phyloP scores from a whole-genome alignment of 2,329 filamentous ascomycete species.

The Trichoderma oligosporum region DNA sequence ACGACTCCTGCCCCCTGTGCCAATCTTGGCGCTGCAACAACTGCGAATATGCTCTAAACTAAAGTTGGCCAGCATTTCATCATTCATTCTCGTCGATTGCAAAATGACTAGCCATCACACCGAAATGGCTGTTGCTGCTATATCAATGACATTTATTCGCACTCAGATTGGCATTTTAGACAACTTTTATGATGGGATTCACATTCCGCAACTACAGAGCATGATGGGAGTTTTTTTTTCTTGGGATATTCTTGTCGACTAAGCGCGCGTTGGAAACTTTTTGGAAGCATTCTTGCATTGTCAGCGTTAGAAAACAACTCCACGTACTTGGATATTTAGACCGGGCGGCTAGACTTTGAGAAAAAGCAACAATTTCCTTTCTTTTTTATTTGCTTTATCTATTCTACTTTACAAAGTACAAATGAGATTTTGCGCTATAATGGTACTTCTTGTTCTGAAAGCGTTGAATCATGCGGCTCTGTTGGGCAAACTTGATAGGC shows the following conservation, averaged over 20 bases:
- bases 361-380: not conserved
- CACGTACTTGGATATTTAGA: conserved; percentile 6
- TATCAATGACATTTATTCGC: not conserved
- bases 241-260: not conserved
- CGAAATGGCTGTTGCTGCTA: not conserved
- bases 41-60: conserved; percentile 24
- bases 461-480: not conserved
- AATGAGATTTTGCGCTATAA: not conserved
- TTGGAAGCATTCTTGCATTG: not conserved
- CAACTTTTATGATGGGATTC: not conserved
- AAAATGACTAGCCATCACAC: not conserved
- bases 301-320: conserved; percentile 5
- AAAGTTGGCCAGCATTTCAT: not conserved
- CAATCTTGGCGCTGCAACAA: conserved; percentile 22
- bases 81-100: not conserved
- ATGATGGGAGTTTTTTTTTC: conserved; percentile 9
- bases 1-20: conserved; percentile 24
- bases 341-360: not conserved
- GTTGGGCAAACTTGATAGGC: not conserved
- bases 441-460: not conserved
- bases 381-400: not conserved
- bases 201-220: conserved; percentile 11
- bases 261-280: conserved; percentile 9
- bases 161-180: not conserved
- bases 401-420: not conserved